Evolutionary conservation across 2,329 filamentous ascomycete genomes (phyloP), one percentile per base, ranked within the genome.

Genomic region (Neofusicoccum parvum): DNA sequence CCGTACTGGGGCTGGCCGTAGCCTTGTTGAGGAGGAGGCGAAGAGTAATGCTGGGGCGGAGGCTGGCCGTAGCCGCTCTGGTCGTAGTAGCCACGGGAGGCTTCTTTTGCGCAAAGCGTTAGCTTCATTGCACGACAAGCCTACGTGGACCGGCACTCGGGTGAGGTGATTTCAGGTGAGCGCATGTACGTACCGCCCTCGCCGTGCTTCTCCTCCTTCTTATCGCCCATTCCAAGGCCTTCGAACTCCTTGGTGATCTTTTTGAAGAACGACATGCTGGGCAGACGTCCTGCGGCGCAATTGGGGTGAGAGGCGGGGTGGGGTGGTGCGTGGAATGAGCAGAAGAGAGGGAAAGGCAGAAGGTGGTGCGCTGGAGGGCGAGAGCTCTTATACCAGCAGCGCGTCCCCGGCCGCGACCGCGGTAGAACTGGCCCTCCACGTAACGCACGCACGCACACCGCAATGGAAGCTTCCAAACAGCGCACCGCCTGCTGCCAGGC

Each of bases 161-260:
- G n/a, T 53, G 50, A 39, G 50, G 34, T 27, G n/a, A n/a, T 15
- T 37, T n/a, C 3, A 39, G 43, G 41, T 39, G 15, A 27, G 46
- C 7, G 20, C 14, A 17, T 41, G 20, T 11, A 49, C 62, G 68
- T 48, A 65, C 68, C 66, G 60, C 62, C 70, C 65, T 72, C 65
- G 67, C 69, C 64, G 63, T 72, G 66, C 69, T 69, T 74, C 43
- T 76, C 70, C 51, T 75, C 69, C 67, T 78, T 74, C 68, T 75
- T 72, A 68, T 59, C 54, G 5, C 41, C 23, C 11, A 67, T 79
- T 76, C 51, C 43, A n/a, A 80, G 76, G 62, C 79, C 76, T 65
- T 80, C 72, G 67, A 81, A 73, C 68, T 81, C 79, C 69, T 79
- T 79, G 71, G 79, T 80, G 68, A 81, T 76, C 67, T 82, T 81